Conservation (phyloP, 805 yeast species). For the Candida caryicola region DNA sequence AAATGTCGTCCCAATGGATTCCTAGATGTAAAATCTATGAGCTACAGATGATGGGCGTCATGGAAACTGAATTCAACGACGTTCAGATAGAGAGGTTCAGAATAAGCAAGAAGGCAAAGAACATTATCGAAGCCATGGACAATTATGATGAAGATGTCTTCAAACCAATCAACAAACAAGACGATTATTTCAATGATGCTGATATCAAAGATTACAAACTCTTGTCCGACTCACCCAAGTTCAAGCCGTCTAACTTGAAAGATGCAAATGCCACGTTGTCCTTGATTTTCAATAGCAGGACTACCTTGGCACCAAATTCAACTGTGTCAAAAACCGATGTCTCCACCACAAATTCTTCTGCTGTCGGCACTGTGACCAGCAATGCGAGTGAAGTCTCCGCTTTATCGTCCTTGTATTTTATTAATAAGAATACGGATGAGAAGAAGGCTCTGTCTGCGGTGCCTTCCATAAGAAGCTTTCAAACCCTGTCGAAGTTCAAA, state of each 20-base stretch:
- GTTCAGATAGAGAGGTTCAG: conserved; percentile 62
- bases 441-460: conserved; percentile 5
- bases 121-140: conserved; percentile 61
- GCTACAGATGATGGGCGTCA: conserved; percentile 96
- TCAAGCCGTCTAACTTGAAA: conserved; percentile 12
- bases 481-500: conserved; percentile 2
- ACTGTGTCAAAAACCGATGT: conserved; percentile 23
- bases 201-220: conserved; percentile 6
- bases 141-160: conserved; percentile 64
- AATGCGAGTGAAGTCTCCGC: conserved; percentile 32
- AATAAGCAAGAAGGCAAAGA: conserved; percentile 25
- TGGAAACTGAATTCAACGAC: conserved; percentile 82
- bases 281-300: conserved; percentile 21
- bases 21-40: conserved; percentile 94
- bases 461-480: conserved; percentile 7
- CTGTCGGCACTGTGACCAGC: conserved; percentile 36
- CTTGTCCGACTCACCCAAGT: not conserved
- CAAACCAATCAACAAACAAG: conserved; percentile 19
- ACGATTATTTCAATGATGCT: conserved; percentile 9
- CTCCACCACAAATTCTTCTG: conserved; percentile 33
- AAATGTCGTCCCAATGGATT: conserved; percentile 62
- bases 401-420: conserved; percentile 34
- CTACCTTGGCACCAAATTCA: conserved; percentile 11
- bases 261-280: conserved; percentile 25
- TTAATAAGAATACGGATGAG: conserved; percentile 30